These are phyloP conservation scores for Fusarium clavum DNA, from an alignment of 2,329 filamentous ascomycete genomes.

Conservation along the genomic window DNA sequence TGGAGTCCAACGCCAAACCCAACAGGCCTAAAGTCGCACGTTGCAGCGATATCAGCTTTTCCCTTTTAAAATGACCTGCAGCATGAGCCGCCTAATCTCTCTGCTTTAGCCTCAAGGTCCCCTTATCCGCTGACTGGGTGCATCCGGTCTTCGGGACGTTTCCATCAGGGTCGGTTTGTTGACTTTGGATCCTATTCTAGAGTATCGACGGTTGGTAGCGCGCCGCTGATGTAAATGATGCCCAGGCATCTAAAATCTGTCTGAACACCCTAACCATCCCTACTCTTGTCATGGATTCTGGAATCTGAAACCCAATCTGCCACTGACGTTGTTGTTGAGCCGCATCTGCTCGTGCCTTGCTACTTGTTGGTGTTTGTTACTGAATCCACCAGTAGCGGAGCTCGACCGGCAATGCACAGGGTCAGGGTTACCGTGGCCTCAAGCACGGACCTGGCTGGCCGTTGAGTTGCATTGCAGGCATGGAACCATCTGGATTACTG, in stretches of 20 bases:
- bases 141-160: constrained; percentile 36
- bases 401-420: constrained; percentile 26
- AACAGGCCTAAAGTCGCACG: constrained; percentile 32
- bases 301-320: constrained; percentile 22
- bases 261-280: neutral
- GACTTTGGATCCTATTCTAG: neutral
- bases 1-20: constrained; percentile 7
- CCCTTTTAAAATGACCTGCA: constrained; percentile 27
- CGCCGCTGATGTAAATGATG: constrained; percentile 12
- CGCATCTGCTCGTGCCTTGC: constrained; percentile 22
- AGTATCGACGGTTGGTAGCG: constrained; percentile 4
- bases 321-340: constrained; percentile 39
- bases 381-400: constrained; percentile 36
- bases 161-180: constrained; percentile 15
- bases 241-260: neutral
- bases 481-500: constrained; percentile 34
- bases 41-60: constrained; percentile 27
- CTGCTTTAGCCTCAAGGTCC: constrained; percentile 31
- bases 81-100: constrained; percentile 29
- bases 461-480: constrained; percentile 23
- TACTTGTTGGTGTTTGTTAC: constrained; percentile 1
- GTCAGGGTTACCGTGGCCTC: constrained; percentile 25
- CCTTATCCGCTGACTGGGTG: constrained; percentile 25
- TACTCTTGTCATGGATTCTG: neutral
- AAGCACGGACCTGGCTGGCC: constrained; percentile 26